Evolutionary conservation across 495 filamentous ascomycete genomes (phyloP).

Genomic region (Cryomyces minteri): DNA sequence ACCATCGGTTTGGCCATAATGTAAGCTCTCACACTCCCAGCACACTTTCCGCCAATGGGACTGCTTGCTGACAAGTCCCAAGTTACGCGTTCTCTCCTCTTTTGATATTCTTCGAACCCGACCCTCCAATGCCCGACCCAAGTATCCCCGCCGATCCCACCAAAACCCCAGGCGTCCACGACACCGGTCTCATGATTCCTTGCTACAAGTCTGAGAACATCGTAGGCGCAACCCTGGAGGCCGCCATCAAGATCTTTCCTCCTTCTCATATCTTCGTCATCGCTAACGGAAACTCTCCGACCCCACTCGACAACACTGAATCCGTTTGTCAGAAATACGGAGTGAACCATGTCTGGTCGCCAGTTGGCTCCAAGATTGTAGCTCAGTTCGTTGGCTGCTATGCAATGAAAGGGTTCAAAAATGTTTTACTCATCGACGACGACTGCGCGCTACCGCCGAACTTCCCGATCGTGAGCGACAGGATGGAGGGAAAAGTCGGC

Average conservation of each 20-base stretch:
- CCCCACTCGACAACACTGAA: slow-evolving; percentile 14
- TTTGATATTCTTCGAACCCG: slow-evolving; percentile 21
- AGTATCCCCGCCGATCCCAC: slow-evolving; percentile 1
- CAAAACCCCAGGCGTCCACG: slow-evolving; percentile 3
- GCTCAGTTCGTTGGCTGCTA: slow-evolving; percentile 29
- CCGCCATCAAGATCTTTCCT: slow-evolving; percentile 28
- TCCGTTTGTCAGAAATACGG: slow-evolving; percentile 19
- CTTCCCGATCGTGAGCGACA: slow-evolving; percentile 25
- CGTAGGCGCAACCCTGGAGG: slow-evolving; percentile 24
- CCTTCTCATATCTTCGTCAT: slow-evolving; percentile 25
- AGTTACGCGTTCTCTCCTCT: slow-evolving; percentile 25
- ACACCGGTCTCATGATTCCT: slow-evolving; percentile 29
- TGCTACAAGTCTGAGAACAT: slow-evolving; percentile 28
- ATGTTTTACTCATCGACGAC: slow-evolving; percentile 29
- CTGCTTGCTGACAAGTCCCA: background rate
- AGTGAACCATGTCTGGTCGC: slow-evolving; percentile 16
- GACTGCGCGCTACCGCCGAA: slow-evolving; percentile 27
- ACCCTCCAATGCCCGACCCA: slow-evolving; percentile 11
- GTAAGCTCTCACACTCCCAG: slow-evolving; percentile 8
- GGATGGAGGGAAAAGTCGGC: slow-evolving; percentile 18
- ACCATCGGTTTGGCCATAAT: slow-evolving; percentile 19
- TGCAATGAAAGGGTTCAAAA: slow-evolving; percentile 22
- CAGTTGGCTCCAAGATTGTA: slow-evolving; percentile 24
- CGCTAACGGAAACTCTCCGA: slow-evolving; percentile 12
- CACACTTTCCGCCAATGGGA: background rate